These are phyloP conservation scores for Theileria orientalis DNA, from an alignment of 169 alveolate species.

Conservation along the genomic window DNA sequence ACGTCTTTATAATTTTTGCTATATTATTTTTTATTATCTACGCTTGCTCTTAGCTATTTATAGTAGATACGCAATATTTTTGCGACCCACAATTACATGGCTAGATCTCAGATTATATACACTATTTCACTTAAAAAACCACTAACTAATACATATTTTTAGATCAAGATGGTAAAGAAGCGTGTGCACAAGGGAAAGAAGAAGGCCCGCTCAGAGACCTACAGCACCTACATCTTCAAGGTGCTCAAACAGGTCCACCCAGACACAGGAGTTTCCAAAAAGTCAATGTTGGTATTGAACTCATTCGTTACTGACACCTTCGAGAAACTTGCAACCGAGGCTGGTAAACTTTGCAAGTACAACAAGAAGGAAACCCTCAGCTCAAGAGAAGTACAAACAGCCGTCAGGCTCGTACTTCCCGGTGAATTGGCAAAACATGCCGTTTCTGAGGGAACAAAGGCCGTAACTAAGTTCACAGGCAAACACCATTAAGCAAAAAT, in stretches of 20 bases:
- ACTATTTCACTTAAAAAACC: no score
- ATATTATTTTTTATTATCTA: no score
- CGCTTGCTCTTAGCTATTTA: no score
- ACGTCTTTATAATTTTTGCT: no score
- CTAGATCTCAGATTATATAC: no score
- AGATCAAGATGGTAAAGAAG: conserved; percentile 71
- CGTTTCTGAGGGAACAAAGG: conserved; percentile 99
- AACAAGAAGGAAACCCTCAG: conserved; percentile 94
- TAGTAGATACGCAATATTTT: no score
- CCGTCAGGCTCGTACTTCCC: conserved; percentile 98
- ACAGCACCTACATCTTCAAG: conserved; percentile 85
- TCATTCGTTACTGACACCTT: conserved; percentile 94
- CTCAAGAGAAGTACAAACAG: conserved; percentile 98
- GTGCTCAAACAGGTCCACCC: conserved; percentile 96
- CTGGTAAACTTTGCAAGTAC: conserved; percentile 92
- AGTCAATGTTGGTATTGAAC: conserved; percentile 95
- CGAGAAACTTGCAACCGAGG: conserved; percentile 94
- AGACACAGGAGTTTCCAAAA: conserved; percentile 95
- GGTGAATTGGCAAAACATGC: conserved; percentile 99
- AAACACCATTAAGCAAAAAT: conserved; percentile 69
- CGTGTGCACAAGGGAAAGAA: conserved; percentile 60
- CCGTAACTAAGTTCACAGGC: conserved; percentile 96
- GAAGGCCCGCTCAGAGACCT: conserved; percentile 70
- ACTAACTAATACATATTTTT: background rate
- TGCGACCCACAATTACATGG: no score